Conservation (phyloP, 2,329 filamentous ascomycete genomes). For the Aureobasidium leucospermi region DNA sequence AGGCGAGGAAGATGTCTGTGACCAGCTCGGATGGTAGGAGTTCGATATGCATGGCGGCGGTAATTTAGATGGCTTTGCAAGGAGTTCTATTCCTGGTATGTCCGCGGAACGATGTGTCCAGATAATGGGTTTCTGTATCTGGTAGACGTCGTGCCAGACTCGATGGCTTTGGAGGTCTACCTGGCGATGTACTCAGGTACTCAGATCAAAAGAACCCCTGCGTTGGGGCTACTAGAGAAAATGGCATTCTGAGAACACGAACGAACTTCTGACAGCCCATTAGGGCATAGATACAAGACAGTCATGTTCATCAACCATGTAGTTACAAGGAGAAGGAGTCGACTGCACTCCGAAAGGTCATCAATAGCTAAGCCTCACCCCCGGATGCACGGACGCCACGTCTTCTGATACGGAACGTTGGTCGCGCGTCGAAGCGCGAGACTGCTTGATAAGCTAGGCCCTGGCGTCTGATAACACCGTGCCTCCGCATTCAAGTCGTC, state of each 20-base stretch:
- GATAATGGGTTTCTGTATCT: no score
- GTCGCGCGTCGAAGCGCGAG: rapidly evolving
- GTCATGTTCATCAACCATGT: background rate
- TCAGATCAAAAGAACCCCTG: conserved; percentile 44
- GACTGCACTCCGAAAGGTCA: background rate
- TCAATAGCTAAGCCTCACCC: conserved; percentile 1
- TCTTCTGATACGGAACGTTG: background rate
- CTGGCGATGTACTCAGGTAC: background rate
- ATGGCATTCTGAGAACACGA: background rate
- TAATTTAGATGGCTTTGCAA: no score
- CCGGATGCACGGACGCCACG: background rate
- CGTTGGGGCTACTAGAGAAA: conserved; percentile 44
- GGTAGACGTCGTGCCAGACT: background rate
- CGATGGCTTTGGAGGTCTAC: background rate
- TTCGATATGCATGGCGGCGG: conserved; percentile 44
- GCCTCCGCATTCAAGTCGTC: background rate
- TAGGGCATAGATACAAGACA: background rate
- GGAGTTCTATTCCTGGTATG: no score
- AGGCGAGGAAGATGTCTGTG: conserved; percentile 49
- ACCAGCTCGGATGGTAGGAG: conserved; percentile 52
- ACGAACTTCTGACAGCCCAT: background rate
- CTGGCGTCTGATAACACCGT: background rate
- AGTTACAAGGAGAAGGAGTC: background rate
- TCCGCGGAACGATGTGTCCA: no score
- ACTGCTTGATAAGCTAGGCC: background rate